Conservation (phyloP, 441 rosid species). For the Erysimum pusillum region DNA sequence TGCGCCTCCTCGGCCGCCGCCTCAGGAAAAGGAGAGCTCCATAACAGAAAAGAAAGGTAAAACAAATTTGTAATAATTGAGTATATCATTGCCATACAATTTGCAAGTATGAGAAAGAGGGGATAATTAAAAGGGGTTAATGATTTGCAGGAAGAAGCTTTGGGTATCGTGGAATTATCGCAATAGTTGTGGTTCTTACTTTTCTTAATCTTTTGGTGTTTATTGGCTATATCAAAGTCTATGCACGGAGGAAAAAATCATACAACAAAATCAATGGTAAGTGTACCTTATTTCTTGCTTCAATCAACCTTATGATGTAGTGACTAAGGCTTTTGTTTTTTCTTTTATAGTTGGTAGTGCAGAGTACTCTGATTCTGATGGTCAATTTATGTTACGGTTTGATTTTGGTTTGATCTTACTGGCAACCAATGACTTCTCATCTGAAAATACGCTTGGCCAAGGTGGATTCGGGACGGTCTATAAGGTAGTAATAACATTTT, state of each 20-base stretch:
- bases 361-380: conserved; percentile 12
- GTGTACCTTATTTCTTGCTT: not conserved
- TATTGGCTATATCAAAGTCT: not conserved
- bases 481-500: conserved; percentile 16
- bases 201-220: conserved; percentile 3
- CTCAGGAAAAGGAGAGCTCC: not conserved
- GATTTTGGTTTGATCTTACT: not conserved
- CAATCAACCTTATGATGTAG: not conserved
- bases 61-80: too few relatives aligned
- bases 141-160: conserved; percentile 5
- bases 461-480: conserved; percentile 46
- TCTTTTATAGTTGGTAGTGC: conserved; percentile 4
- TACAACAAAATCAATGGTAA: conserved; percentile 7
- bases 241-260: not conserved
- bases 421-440: conserved; percentile 35
- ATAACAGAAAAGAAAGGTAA: not conserved
- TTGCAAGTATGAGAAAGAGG: not conserved
- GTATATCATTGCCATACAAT: not conserved
- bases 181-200: not conserved
- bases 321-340: not conserved
- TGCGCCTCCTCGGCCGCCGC: conserved; percentile 13
- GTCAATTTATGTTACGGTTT: conserved; percentile 18
- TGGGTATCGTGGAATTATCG: not conserved
- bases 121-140: not conserved
- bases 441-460: conserved; percentile 43